These are phyloP conservation scores for Penicillium thymicola DNA, from an alignment of 2,329 filamentous ascomycete genomes.

Conservation along the genomic window DNA sequence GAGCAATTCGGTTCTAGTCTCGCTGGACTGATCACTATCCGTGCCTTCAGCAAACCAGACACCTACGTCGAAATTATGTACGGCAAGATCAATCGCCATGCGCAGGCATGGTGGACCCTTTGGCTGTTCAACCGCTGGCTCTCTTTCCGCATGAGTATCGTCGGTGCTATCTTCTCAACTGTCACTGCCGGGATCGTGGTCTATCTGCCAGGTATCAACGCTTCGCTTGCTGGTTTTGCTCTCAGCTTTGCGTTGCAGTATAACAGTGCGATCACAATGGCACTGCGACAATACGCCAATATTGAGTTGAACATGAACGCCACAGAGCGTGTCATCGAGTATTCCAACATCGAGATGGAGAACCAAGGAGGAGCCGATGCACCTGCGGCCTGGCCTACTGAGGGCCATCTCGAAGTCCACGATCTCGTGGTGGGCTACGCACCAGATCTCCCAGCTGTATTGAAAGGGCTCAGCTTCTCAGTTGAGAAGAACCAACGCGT, in stretches of 20 bases:
- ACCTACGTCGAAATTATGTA: constrained; percentile 70
- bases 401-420: constrained; percentile 69
- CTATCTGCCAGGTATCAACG: constrained; percentile 59
- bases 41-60: constrained; percentile 67
- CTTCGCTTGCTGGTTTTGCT: constrained; percentile 72
- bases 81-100: constrained; percentile 64
- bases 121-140: constrained; percentile 77
- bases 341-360: constrained; percentile 44
- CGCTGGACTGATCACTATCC: constrained; percentile 69
- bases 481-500: constrained; percentile 29
- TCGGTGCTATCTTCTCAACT: constrained; percentile 69
- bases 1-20: constrained; percentile 74
- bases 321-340: constrained; percentile 50
- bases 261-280: constrained; percentile 62
- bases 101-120: constrained; percentile 62
- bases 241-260: constrained; percentile 72
- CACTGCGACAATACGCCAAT: constrained; percentile 65
- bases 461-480: constrained; percentile 26
- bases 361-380: constrained; percentile 24
- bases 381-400: constrained; percentile 35
- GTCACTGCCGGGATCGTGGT: constrained; percentile 65
- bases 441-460: constrained; percentile 56
- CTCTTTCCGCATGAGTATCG: constrained; percentile 65
- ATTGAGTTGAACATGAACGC: constrained; percentile 56
- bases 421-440: constrained; percentile 72